Percentiles rank a stretch among this genome's conserved stretches.
phyloP scores from a whole-genome alignment of 2,329 filamentous ascomycete genomes.

The Clonostachys solani region DNA sequence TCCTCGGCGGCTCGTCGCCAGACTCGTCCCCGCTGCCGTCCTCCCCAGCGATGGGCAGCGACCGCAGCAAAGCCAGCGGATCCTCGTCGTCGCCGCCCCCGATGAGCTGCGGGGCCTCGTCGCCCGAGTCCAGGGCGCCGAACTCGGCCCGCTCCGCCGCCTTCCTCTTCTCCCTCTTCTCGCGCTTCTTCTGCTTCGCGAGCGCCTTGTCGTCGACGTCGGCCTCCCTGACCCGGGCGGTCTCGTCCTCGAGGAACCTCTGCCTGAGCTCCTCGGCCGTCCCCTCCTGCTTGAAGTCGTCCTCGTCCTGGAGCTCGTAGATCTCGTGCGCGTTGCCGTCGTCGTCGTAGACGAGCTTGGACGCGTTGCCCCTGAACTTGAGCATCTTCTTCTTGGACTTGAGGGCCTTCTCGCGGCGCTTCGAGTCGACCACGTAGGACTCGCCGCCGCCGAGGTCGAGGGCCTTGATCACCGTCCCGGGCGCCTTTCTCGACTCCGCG shows the following conservation, averaged over 20 bases:
- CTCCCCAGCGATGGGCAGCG: constrained; percentile 44
- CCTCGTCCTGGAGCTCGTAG: constrained; percentile 86
- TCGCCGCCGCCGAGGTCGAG: constrained; percentile 69
- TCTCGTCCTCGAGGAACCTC: constrained; percentile 75
- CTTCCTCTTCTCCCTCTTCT: constrained; percentile 73
- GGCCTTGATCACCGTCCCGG: constrained; percentile 36
- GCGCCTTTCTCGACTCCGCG: constrained; percentile 38
- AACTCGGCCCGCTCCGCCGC: constrained; percentile 49
- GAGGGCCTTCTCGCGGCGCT: constrained; percentile 92
- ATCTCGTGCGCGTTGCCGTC: constrained; percentile 80
- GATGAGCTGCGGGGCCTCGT: constrained; percentile 24
- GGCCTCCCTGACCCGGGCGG: constrained; percentile 64
- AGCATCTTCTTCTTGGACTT: constrained; percentile 91
- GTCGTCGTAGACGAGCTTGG: constrained; percentile 87
- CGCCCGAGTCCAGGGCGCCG: constrained; percentile 15
- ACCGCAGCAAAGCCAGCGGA: constrained; percentile 53
- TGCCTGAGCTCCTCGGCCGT: constrained; percentile 71
- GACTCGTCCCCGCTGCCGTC: constrained; percentile 10
- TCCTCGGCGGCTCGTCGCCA: constrained; percentile 39
- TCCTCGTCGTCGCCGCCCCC: constrained; percentile 37
- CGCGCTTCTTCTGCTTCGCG: constrained; percentile 72
- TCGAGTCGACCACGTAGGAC: constrained; percentile 83
- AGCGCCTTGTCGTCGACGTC: constrained; percentile 81
- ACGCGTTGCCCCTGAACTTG: constrained; percentile 83
- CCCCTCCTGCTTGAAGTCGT: constrained; percentile 71